Evolutionary conservation across 2,329 filamentous ascomycete species (phyloP).

Genomic region (Ascomycota sp.): DNA sequence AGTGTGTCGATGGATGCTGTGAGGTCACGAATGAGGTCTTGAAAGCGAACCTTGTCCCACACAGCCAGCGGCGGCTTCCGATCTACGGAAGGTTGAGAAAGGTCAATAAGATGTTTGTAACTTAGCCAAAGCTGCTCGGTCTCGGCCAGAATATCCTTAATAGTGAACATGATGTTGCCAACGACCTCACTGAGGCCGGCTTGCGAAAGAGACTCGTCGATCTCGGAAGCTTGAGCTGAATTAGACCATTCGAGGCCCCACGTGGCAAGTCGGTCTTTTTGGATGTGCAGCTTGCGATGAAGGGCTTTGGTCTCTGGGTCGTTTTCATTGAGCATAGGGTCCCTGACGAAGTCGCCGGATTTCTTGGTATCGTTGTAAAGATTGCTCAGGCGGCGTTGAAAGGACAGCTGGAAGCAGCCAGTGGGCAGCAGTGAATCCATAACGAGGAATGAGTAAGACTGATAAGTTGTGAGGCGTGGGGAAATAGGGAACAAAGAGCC

Average conservation of each 20-base stretch:
- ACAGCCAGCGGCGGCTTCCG: slow-evolving; percentile 35
- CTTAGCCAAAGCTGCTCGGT: slow-evolving; percentile 51
- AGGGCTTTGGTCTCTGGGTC: slow-evolving; percentile 51
- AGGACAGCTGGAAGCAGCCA: slow-evolving; percentile 32
- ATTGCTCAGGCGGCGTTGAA: slow-evolving; percentile 44
- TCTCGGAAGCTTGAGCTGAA: slow-evolving; percentile 45
- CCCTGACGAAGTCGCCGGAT: slow-evolving; percentile 52
- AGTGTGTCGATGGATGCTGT: slow-evolving; percentile 63
- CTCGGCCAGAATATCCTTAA: slow-evolving; percentile 61
- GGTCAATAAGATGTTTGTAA: slow-evolving; percentile 25
- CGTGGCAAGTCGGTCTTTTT: slow-evolving; percentile 57
- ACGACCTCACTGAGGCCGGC: slow-evolving; percentile 60
- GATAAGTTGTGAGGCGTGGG: not conserved
- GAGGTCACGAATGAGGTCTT: slow-evolving; percentile 53
- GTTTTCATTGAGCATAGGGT: slow-evolving; percentile 38
- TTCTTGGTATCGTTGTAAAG: slow-evolving; percentile 69
- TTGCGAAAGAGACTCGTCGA: slow-evolving; percentile 49
- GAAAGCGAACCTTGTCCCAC: slow-evolving; percentile 54
- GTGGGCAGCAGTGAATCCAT: slow-evolving; percentile 33
- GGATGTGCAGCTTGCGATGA: slow-evolving; percentile 59
- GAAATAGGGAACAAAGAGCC: not conserved
- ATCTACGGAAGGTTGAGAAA: slow-evolving; percentile 23
- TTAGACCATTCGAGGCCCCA: slow-evolving; percentile 74
- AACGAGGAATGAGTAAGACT: not conserved
- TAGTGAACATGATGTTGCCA: slow-evolving; percentile 58